Base-by-base conservation (phyloP, 768 basidiomycete species). In the Lactifluus rugatus region DNA sequence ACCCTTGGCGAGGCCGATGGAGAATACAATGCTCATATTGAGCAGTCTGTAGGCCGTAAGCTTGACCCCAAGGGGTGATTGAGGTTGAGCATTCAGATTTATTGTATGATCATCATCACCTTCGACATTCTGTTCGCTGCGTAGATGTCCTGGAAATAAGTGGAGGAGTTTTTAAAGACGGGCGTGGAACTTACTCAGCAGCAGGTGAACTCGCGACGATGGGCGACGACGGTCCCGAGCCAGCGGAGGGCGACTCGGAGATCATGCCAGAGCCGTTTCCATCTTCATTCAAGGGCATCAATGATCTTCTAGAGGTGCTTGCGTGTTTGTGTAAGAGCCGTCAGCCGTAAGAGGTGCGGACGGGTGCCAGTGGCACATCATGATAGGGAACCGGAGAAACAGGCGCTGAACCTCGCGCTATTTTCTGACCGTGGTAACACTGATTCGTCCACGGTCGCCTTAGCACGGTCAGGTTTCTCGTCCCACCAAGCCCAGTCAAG, bases 61-160 rank as follows among this genome's bases (percentile, higher is more conserved):
- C 6, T 54, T 45, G 48, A 54, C 48, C 10, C 58, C 58, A 5
- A 59, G 41, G n/a, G n/a, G 41, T 41, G n/a, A 48, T 16, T 48
- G 53, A 1, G 9, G 48, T 2, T 2, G 3, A 21, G 19, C 19
- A 14, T 53, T 45, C 17, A 17, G 5, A 34, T 26, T 39, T 16
- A 16, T 9, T 10, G 25, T 19, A 8, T 10, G 28, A 14, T 10
- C 21, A 11, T 47, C 4, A 14, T 10, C 21, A 11, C 41, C 4
- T n/a, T 36, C 42, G 2, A 14, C 2, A 10, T n/a, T 36, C 16
- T 34, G 36, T 23, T 42, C 31, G 1, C 57, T 58, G 37, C 17
- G 23, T 25, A 14, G 19, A 46, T 0, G n/a, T 37, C 44, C 6
- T 1, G 17, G 26, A 52, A 25, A 21, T 46, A 11, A 36, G 21